Conservation (phyloP, 192 early-diverging fungal species). For the Backusella australiensis region DNA sequence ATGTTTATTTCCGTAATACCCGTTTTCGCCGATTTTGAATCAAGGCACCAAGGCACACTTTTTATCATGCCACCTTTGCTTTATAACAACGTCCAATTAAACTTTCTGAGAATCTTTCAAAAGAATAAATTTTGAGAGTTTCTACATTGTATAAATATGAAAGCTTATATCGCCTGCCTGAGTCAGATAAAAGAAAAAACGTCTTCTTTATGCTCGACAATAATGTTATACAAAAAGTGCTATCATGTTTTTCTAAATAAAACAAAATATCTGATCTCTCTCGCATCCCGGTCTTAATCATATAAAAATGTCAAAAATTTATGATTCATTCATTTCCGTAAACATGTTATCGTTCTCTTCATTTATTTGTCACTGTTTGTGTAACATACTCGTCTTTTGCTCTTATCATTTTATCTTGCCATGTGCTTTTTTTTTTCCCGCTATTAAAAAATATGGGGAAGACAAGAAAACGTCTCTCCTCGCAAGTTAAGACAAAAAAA, state of each 20-base stretch:
- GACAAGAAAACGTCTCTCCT: no score
- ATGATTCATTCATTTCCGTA: not conserved
- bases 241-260: not conserved
- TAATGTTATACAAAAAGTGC: not conserved
- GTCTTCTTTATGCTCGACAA: not conserved
- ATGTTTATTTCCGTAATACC: not conserved
- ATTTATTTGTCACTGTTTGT: not conserved
- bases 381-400: not conserved
- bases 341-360: not conserved
- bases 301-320: not conserved
- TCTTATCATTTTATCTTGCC: conserved; percentile 6
- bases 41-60: not conserved
- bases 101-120: not conserved
- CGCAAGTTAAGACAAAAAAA: no score
- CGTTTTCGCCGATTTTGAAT: not conserved
- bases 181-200: not conserved
- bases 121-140: no score
- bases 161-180: not conserved
- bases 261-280: not conserved
- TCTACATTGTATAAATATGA: no score
- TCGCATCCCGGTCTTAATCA: not conserved
- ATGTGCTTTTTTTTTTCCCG: not conserved
- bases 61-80: not conserved
- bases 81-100: not conserved
- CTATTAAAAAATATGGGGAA: no score